Conservation (phyloP, 108 stramenopile species). For the Cyclotella sp. region DNA sequence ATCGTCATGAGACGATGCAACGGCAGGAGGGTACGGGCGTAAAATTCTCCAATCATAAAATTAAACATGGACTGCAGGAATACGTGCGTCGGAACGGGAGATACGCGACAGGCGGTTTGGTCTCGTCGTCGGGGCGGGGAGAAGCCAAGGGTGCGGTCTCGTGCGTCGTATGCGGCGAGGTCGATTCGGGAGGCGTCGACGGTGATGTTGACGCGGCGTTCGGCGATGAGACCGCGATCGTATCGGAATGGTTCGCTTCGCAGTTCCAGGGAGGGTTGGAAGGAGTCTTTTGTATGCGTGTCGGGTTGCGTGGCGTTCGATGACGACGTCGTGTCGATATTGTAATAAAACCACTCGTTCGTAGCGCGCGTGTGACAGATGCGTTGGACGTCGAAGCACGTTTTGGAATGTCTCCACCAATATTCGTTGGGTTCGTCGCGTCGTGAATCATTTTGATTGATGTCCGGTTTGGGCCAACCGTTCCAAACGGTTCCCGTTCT, state of each 20-base stretch:
- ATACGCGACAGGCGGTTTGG: not conserved
- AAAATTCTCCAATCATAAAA: slow-evolving; percentile 70
- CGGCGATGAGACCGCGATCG: not conserved
- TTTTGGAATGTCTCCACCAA: slow-evolving; percentile 24
- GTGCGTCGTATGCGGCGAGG: not conserved
- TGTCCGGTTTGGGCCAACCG: slow-evolving; percentile 6
- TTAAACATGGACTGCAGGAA: slow-evolving; percentile 52
- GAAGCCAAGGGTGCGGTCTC: slow-evolving; percentile 2
- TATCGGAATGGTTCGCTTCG: slow-evolving; percentile 12
- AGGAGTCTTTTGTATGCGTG: not conserved
- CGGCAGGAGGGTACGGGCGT: no score
- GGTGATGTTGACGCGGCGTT: slow-evolving; percentile 12
- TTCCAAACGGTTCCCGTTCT: not conserved
- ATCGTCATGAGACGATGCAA: slow-evolving; percentile 39
- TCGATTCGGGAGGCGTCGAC: slow-evolving; percentile 15
- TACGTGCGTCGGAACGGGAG: slow-evolving; percentile 38
- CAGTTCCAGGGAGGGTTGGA: not conserved
- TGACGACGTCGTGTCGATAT: no score
- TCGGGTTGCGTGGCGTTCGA: no score
- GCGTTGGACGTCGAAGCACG: slow-evolving; percentile 19
- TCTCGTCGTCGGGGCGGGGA: no score
- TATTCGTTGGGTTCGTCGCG: not conserved
- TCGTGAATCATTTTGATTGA: no score
- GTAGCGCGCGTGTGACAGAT: slow-evolving; percentile 29
- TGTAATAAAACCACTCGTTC: slow-evolving; percentile 47